Evolutionary conservation across 2,329 filamentous ascomycete species (phyloP).

Genomic region (Aspergillus sp.): DNA sequence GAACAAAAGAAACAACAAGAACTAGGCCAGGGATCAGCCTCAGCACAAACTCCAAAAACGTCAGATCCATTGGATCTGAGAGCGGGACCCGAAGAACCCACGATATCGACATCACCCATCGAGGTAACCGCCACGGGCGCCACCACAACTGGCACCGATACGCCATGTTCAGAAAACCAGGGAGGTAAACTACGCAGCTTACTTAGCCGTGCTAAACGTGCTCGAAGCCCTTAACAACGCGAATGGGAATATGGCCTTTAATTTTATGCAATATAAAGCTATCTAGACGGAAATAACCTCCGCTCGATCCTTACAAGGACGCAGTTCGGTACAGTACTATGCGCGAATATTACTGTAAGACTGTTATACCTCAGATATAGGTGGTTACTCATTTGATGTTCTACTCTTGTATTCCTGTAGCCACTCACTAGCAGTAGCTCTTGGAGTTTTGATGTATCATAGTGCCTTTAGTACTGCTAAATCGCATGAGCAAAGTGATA

Average conservation of each 20-base stretch:
- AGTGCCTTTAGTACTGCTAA: neutral
- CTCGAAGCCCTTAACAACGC: neutral
- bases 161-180: constrained; percentile 15
- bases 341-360: no score
- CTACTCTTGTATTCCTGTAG: no score
- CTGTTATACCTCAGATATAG: no score
- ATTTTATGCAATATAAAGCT: neutral
- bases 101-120: neutral
- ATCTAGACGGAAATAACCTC: neutral
- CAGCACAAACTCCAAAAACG: neutral
- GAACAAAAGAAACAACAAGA: constrained; percentile 10
- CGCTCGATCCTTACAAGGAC: no score
- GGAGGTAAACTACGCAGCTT: constrained; percentile 22
- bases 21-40: neutral
- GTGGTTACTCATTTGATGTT: no score
- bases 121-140: neutral
- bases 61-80: neutral
- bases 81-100: neutral
- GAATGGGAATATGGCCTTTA: neutral
- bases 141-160: neutral
- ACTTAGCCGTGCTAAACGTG: constrained; percentile 22
- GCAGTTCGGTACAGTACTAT: no score
- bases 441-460: no score
- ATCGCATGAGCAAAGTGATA: neutral
- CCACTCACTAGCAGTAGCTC: no score